A percentile compares a stretch with the other conserved stretches of the same genome.
Conservation (phyloP, 257 asterid genomes). For the Solanum microdontum region DNA sequence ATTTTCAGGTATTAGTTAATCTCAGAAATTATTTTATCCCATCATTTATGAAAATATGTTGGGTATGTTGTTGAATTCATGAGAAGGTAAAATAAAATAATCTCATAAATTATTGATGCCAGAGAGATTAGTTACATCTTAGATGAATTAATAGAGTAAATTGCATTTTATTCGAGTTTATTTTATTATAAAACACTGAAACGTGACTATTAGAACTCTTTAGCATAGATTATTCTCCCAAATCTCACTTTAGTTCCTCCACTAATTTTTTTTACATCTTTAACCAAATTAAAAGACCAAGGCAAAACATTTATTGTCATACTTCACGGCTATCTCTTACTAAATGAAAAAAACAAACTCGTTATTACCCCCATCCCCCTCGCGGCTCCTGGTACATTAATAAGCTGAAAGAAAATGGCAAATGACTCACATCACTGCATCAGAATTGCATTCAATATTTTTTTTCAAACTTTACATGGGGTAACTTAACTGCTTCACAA, state of each 20-base stretch:
- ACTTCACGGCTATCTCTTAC: neutral
- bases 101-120: too few species aligned
- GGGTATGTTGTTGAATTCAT: too few species aligned
- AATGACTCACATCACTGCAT: neutral
- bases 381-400: neutral
- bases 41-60: too few species aligned
- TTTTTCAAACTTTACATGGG: neutral
- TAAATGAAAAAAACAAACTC: neutral
- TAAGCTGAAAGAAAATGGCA: neutral
- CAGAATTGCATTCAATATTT: neutral
- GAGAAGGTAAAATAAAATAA: too few species aligned
- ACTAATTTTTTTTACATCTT: neutral
- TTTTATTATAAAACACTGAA: neutral
- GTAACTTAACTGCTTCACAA: neutral
- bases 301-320: neutral
- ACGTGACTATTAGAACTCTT: neutral
- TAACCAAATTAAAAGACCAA: neutral
- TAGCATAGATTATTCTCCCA: neutral
- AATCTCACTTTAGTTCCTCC: neutral
- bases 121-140: too few species aligned
- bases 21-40: too few species aligned
- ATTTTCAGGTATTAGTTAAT: too few species aligned
- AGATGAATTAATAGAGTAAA: neutral
- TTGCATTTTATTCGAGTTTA: neutral
- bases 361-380: neutral